Percentiles rank a stretch among this genome's conserved stretches.
phyloP scores from a whole-genome alignment of 768 basidiomycete species.

The Kwoniella sp. region DNA sequence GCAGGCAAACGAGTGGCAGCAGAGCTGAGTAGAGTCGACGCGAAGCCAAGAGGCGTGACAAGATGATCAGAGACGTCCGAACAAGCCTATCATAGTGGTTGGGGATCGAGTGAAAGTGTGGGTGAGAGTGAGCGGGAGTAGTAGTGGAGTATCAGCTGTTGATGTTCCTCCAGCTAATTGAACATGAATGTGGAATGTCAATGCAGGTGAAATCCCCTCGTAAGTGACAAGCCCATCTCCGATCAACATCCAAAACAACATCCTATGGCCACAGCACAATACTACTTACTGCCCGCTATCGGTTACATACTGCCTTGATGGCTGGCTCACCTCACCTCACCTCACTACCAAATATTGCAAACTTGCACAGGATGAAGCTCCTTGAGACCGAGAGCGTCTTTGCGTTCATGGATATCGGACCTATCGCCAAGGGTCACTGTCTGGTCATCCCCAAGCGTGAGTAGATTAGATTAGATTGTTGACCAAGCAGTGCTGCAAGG shows the following conservation, averaged over 20 bases:
- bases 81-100: no score
- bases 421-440: conserved; percentile 81
- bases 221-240: conserved; percentile 20
- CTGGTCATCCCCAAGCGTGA: conserved; percentile 91
- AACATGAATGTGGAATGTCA: background rate
- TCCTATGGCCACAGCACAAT: no score
- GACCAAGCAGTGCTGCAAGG: no score
- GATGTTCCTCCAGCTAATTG: background rate
- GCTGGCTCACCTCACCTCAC: background rate
- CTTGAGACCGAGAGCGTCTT: conserved; percentile 56
- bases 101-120: background rate
- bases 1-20: no score
- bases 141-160: background rate
- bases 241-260: no score
- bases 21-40: no score
- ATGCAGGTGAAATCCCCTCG: conserved; percentile 77
- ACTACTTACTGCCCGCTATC: no score
- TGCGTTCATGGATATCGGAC: conserved; percentile 89
- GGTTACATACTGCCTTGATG: no score
- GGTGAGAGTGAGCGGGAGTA: background rate
- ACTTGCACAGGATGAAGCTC: conserved; percentile 57
- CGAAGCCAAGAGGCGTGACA: no score
- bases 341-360: background rate
- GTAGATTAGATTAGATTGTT: conserved; percentile 12
- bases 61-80: no score